Evolutionary conservation across 495 filamentous ascomycete species (phyloP).

Genomic region (Hypoxylon perforatum): DNA sequence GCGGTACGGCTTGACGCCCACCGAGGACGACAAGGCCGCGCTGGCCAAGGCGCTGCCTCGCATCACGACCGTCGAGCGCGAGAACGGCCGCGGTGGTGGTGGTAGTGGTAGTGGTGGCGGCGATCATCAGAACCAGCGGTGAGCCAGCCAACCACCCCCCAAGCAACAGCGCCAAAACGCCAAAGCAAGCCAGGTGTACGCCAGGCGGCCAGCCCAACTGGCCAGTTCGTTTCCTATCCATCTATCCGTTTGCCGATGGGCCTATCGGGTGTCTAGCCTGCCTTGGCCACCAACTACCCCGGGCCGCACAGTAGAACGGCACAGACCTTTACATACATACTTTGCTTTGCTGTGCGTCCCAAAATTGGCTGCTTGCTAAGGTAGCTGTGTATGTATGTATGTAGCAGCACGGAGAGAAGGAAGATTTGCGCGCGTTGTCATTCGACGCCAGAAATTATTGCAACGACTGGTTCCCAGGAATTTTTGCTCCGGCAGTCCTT

Average conservation of each 20-base stretch:
- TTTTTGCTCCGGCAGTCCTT: background rate
- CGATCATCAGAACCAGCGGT: constrained; percentile 20
- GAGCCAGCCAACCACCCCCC: constrained; percentile 3
- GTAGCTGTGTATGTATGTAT: too few species aligned
- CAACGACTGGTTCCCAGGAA: background rate
- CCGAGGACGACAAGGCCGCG: constrained; percentile 55
- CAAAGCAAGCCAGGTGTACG: too few species aligned
- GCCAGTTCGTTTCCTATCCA: background rate
- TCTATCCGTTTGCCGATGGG: background rate
- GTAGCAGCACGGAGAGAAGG: too few species aligned
- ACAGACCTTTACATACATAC: too few species aligned
- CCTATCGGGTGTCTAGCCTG: constrained; percentile 35
- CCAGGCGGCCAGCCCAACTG: too few species aligned
- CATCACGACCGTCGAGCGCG: constrained; percentile 51
- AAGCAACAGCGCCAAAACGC: background rate
- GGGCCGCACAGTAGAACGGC: background rate
- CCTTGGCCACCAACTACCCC: constrained; percentile 2
- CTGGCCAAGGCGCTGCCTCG: constrained; percentile 52
- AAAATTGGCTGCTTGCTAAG: too few species aligned
- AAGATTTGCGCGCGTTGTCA: too few species aligned
- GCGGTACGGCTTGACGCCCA: constrained; percentile 55
- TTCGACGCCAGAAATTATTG: background rate
- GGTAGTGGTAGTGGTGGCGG: background rate
- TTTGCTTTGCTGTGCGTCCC: too few species aligned
- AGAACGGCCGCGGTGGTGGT: background rate